phyloP scores from a whole-genome alignment of 306 rosid species.

The Vigna angularis region DNA sequence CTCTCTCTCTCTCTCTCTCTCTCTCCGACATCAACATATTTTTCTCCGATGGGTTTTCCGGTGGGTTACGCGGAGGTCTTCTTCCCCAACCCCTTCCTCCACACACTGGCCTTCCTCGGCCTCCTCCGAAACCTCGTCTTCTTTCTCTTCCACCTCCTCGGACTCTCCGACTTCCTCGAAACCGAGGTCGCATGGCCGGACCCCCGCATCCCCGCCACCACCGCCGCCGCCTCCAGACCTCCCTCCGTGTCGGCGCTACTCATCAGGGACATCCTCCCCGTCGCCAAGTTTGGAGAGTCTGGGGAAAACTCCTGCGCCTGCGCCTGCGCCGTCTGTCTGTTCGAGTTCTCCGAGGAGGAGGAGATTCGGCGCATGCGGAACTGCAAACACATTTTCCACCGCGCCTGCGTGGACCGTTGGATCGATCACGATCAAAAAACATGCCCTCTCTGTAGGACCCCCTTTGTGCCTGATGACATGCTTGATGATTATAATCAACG shows the following conservation, averaged over 20 bases:
- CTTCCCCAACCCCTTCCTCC: constrained; percentile 76
- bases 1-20: constrained; percentile 9
- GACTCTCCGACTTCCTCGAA: constrained; percentile 78
- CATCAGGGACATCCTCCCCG: constrained; percentile 81
- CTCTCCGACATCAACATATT: background rate
- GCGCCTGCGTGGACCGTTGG: constrained; percentile 93
- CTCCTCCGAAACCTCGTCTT: constrained; percentile 68
- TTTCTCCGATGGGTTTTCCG: constrained; percentile 76
- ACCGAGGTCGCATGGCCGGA: constrained; percentile 60
- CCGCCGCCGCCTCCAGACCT: constrained; percentile 27
- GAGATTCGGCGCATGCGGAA: constrained; percentile 86
- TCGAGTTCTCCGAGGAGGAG: constrained; percentile 71
- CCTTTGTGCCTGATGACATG: constrained; percentile 77
- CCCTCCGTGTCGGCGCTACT: constrained; percentile 70
- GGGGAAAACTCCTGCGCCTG: constrained; percentile 46
- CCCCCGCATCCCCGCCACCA: background rate
- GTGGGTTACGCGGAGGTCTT: constrained; percentile 77
- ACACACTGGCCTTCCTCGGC: constrained; percentile 70
- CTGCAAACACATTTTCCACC: constrained; percentile 89
- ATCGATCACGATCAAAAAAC: constrained; percentile 92
- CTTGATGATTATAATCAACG: constrained; percentile 76
- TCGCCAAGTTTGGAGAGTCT: constrained; percentile 58
- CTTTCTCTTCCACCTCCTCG: constrained; percentile 68
- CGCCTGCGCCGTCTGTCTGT: constrained; percentile 78
- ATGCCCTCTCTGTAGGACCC: constrained; percentile 86